Evolutionary conservation across 129 eudicot species (phyloP).

Genomic region (Tagetes patula): DNA sequence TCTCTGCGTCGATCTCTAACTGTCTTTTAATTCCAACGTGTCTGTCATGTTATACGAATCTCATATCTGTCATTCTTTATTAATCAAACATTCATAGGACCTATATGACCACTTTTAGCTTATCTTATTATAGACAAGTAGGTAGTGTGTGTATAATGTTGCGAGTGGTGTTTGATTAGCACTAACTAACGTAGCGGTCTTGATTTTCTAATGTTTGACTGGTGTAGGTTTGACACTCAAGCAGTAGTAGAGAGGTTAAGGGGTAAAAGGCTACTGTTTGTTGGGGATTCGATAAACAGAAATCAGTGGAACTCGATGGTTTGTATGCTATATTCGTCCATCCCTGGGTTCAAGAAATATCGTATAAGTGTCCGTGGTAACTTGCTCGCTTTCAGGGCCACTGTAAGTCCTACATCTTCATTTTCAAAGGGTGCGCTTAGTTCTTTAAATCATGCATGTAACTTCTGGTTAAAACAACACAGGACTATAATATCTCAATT

Average conservation of each 20-base stretch:
- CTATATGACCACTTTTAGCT: no score
- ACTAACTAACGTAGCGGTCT: no score
- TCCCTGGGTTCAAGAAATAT: slow-evolving; percentile 36
- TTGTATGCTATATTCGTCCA: slow-evolving; percentile 48
- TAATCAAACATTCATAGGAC: no score
- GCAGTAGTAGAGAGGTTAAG: slow-evolving; percentile 53
- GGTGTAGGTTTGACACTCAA: slow-evolving; percentile 54
- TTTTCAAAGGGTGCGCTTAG: not conserved
- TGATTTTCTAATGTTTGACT: not conserved
- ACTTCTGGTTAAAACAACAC: not conserved
- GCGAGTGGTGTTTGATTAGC: no score
- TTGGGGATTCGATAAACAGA: slow-evolving; percentile 74
- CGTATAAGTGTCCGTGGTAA: slow-evolving; percentile 41
- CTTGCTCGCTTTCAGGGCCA: slow-evolving; percentile 44
- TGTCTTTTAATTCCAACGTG: not conserved
- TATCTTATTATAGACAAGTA: no score
- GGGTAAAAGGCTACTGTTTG: slow-evolving; percentile 62
- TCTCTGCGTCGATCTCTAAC: slow-evolving; percentile 17
- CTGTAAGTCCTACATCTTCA: slow-evolving; percentile 28
- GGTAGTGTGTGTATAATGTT: no score
- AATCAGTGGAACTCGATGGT: slow-evolving; percentile 79
- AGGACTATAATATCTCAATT: slow-evolving; percentile 58
- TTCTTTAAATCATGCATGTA: not conserved
- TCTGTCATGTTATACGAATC: not conserved
- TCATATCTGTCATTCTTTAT: not conserved